A percentile compares a stretch with the other conserved stretches of the same genome.
Conservation (phyloP, 2,329 filamentous ascomycete genomes). For the Sclerotinia sclerotiorum region DNA sequence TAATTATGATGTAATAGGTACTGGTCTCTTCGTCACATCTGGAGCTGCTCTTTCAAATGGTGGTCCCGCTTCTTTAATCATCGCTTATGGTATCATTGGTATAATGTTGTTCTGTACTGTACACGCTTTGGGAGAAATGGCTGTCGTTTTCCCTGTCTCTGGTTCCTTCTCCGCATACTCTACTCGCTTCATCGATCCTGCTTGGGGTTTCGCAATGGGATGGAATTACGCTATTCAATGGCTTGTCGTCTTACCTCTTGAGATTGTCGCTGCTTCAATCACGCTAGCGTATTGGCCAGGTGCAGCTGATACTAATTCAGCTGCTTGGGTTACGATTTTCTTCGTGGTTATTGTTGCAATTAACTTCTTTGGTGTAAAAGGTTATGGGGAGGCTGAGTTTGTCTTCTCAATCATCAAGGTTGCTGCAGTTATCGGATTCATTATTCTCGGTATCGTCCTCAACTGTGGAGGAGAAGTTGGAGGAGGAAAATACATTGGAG, state of each 20-base stretch:
- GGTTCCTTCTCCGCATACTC: constrained; percentile 91
- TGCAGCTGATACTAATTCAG: constrained; percentile 48
- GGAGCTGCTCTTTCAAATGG: constrained; percentile 41
- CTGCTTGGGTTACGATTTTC: constrained; percentile 80
- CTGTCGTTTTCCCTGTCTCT: constrained; percentile 86
- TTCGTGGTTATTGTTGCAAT: constrained; percentile 72
- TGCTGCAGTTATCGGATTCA: constrained; percentile 61
- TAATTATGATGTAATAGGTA: constrained; percentile 60
- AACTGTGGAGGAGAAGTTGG: constrained; percentile 52
- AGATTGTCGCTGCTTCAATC: constrained; percentile 81
- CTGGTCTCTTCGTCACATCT: constrained; percentile 34
- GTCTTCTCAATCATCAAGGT: constrained; percentile 85
- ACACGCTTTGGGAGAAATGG: constrained; percentile 86
- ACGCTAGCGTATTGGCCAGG: constrained; percentile 76
- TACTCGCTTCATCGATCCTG: constrained; percentile 88
- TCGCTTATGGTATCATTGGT: constrained; percentile 45
- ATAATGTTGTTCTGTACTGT: constrained; percentile 65
- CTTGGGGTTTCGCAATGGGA: constrained; percentile 92
- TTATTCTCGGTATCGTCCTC: constrained; percentile 62
- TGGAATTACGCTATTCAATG: constrained; percentile 86
- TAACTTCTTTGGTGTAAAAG: constrained; percentile 84
- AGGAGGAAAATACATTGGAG: constrained; percentile 59
- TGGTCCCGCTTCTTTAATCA: constrained; percentile 40
- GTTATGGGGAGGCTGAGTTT: constrained; percentile 87
- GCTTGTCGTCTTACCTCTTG: constrained; percentile 77